Percentiles rank a stretch among this genome's conserved stretches.
These are phyloP conservation scores for Agaricus subrufescens DNA, from an alignment of 768 basidiomycete species.

Conservation along the genomic window DNA sequence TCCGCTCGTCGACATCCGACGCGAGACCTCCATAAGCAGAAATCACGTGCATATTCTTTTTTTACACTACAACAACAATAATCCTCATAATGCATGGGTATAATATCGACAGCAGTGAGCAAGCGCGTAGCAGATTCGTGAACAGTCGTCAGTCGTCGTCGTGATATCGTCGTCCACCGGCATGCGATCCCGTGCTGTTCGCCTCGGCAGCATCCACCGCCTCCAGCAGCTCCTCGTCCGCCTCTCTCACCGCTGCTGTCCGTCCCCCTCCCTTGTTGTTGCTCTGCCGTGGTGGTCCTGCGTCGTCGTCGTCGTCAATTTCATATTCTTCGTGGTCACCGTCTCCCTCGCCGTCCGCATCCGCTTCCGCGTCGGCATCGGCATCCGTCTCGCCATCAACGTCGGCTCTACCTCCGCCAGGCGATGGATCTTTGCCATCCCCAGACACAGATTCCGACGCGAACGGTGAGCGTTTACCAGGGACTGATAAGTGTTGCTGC, in stretches of 20 bases:
- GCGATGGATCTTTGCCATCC: slow-evolving; percentile 20
- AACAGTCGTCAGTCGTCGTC: neutral
- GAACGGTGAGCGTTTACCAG: slow-evolving; percentile 3
- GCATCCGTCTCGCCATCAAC: slow-evolving; percentile 22
- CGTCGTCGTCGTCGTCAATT: slow-evolving; percentile 17
- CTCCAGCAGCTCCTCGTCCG: slow-evolving; percentile 15
- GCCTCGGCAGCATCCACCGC: slow-evolving; percentile 15
- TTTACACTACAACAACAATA: slow-evolving; percentile 1
- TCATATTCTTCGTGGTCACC: slow-evolving; percentile 23
- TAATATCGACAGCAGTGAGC: neutral
- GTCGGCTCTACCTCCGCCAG: slow-evolving; percentile 17
- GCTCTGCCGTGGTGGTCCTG: neutral
- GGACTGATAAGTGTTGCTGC: neutral
- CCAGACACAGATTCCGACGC: slow-evolving; percentile 8
- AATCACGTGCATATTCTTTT: slow-evolving; percentile 1
- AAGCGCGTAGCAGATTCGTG: too few species aligned
- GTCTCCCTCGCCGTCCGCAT: slow-evolving; percentile 20
- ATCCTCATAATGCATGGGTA: slow-evolving; percentile 8
- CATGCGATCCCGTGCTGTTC: slow-evolving; percentile 9
- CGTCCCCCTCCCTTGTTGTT: slow-evolving; percentile 1
- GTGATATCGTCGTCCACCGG: slow-evolving; percentile 5
- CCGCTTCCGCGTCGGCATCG: slow-evolving; percentile 27
- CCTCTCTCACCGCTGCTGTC: slow-evolving; percentile 18
- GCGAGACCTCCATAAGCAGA: slow-evolving; percentile 4
- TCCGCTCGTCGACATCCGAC: too few species aligned